Percentiles rank a stretch among this genome's conserved stretches.
Conservation (phyloP, 257 asterid genomes). For the Solanum pinnatisectum region DNA sequence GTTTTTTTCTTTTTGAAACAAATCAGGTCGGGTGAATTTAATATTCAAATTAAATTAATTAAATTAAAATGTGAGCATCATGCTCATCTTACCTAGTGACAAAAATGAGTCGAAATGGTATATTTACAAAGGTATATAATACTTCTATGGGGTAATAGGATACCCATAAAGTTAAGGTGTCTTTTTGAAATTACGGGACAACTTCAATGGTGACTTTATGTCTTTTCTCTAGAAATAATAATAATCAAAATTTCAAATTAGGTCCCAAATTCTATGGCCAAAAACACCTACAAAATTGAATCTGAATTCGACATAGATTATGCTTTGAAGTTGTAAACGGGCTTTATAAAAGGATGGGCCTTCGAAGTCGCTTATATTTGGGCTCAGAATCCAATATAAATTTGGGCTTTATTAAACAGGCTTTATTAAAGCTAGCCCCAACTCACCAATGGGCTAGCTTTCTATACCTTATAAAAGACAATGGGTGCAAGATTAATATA, state of each 20-base stretch:
- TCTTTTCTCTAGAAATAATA: too few species aligned
- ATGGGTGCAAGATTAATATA: neutral
- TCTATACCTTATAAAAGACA: neutral
- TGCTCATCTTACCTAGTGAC: too few species aligned
- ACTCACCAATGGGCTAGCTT: neutral
- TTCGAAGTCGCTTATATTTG: neutral
- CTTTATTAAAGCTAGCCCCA: neutral
- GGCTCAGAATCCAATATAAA: neutral
- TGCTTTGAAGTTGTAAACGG: neutral
- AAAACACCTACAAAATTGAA: neutral
- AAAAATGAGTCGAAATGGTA: too few species aligned
- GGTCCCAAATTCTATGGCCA: neutral
- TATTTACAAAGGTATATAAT: too few species aligned
- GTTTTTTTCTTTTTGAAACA: too few species aligned
- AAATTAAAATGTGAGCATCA: too few species aligned
- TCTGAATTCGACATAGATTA: neutral
- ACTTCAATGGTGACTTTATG: too few species aligned
- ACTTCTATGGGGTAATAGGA: too few species aligned
- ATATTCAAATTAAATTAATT: too few species aligned
- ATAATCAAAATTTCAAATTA: neutral
- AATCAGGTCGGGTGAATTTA: too few species aligned
- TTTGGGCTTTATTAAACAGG: neutral
- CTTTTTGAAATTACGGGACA: too few species aligned
- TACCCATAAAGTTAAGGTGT: too few species aligned
- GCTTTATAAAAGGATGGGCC: neutral